Conservation (phyloP, 2,329 filamentous ascomycete genomes). For the Xylaria sp. region DNA sequence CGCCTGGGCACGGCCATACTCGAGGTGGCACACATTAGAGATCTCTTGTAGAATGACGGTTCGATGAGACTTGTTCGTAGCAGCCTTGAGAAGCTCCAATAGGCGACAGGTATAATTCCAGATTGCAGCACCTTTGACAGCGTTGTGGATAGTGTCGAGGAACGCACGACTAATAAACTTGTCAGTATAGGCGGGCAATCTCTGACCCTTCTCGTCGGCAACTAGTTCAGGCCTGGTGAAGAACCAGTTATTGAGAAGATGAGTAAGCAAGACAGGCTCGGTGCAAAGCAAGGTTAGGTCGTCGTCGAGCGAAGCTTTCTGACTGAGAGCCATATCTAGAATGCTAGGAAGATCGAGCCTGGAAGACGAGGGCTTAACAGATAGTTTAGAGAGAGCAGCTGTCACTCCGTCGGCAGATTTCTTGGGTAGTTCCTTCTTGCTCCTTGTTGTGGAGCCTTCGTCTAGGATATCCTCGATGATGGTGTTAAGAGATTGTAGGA, state of each 20-base stretch:
- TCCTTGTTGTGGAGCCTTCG: constrained; percentile 49
- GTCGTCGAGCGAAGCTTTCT: constrained; percentile 51
- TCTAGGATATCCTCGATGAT: constrained; percentile 58
- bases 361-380: constrained; percentile 41
- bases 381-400: constrained; percentile 51
- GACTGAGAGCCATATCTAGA: constrained; percentile 49
- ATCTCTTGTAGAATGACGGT: constrained; percentile 58
- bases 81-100: constrained; percentile 49
- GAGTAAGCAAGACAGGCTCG: constrained; percentile 50
- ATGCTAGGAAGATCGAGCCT: constrained; percentile 52
- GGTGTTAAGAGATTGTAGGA: constrained; percentile 55
- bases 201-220: constrained; percentile 57
- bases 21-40: constrained; percentile 57
- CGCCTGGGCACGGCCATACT: constrained; percentile 54
- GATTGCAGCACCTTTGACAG: constrained; percentile 51
- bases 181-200: constrained; percentile 53
- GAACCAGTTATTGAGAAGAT: constrained; percentile 53
- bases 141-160: constrained; percentile 55
- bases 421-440: constrained; percentile 44
- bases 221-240: constrained; percentile 57
- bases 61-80: constrained; percentile 48
- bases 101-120: constrained; percentile 57
- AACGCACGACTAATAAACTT: constrained; percentile 56
- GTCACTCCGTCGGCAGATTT: constrained; percentile 47
- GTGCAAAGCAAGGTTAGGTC: constrained; percentile 50